Conservation (phyloP, 805 yeast genomes). For the Candida tibetensis region DNA sequence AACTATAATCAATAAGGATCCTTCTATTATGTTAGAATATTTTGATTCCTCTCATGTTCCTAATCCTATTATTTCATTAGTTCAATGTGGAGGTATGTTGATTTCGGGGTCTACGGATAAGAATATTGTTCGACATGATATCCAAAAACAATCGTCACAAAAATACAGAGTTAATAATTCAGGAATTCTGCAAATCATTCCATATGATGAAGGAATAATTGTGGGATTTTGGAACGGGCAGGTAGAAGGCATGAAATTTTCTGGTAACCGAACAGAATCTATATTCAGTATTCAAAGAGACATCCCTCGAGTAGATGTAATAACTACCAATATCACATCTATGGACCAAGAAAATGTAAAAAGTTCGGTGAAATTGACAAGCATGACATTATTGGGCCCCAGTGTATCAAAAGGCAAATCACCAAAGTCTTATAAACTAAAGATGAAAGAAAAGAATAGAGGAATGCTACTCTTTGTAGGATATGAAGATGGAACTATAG, state of each 20-base stretch:
- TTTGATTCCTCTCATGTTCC: slow-evolving; percentile 44
- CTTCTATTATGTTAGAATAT: slow-evolving; percentile 16
- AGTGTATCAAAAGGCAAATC: neutral
- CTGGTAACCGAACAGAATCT: neutral
- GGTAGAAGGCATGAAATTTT: slow-evolving; percentile 18
- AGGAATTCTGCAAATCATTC: slow-evolving; percentile 18
- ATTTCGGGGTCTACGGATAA: slow-evolving; percentile 51
- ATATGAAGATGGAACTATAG: slow-evolving; percentile 54
- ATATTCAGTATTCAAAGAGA: slow-evolving; percentile 4
- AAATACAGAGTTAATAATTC: slow-evolving; percentile 13
- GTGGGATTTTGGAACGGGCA: slow-evolving; percentile 54
- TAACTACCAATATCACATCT: slow-evolving; percentile 1
- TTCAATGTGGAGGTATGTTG: slow-evolving; percentile 23
- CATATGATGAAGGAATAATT: slow-evolving; percentile 20
- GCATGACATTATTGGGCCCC: slow-evolving; percentile 3
- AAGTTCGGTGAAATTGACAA: slow-evolving; percentile 8
- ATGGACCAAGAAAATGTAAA: slow-evolving; percentile 1
- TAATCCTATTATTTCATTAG: slow-evolving; percentile 51
- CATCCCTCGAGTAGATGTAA: slow-evolving; percentile 4
- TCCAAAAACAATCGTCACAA: neutral
- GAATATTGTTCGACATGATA: slow-evolving; percentile 29
- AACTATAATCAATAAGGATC: slow-evolving; percentile 25
- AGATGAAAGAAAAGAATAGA: slow-evolving; percentile 9
- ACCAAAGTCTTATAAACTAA: slow-evolving; percentile 9
- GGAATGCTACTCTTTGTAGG: slow-evolving; percentile 44